Conservation (phyloP, 1,284 basidiomycete genomes). For the Pseudozyma pruni region DNA sequence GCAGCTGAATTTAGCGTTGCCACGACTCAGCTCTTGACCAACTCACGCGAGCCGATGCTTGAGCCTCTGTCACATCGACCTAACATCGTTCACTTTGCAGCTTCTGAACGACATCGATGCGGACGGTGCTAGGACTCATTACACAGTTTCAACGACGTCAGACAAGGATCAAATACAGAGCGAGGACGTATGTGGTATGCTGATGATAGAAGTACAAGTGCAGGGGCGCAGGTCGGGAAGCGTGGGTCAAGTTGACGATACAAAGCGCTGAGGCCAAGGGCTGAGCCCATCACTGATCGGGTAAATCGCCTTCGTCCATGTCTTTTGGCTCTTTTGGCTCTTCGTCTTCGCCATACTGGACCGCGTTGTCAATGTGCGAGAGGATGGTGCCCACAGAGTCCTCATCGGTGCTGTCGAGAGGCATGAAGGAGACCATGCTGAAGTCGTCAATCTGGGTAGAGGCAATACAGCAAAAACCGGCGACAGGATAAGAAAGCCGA, state of each 20-base stretch:
- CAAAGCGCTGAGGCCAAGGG: too few relatives aligned
- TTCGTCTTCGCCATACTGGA: constrained; percentile 76
- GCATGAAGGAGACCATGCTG: constrained; percentile 95
- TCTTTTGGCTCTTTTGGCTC: constrained; percentile 67
- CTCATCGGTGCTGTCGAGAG: constrained; percentile 87
- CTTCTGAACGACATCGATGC: too few relatives aligned
- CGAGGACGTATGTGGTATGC: constrained; percentile 3
- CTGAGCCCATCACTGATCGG: constrained; percentile 1
- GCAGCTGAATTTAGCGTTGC: background rate
- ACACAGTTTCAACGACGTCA: too few relatives aligned
- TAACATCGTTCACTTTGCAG: too few relatives aligned
- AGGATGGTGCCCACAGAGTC: constrained; percentile 90
- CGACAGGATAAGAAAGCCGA: constrained; percentile 1
- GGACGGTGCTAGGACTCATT: too few relatives aligned
- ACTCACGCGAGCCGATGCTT: constrained; percentile 1
- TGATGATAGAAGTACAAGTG: constrained; percentile 20
- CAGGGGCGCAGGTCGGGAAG: background rate
- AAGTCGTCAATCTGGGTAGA: constrained; percentile 97
- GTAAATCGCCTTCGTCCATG: constrained; percentile 62
- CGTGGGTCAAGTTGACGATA: background rate
- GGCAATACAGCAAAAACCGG: background rate
- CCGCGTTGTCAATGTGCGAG: constrained; percentile 94
- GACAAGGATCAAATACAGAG: too few relatives aligned
- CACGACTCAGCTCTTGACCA: constrained; percentile 10
- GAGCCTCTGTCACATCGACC: too few relatives aligned